Conservation (phyloP, 495 filamentous ascomycete species). For the Neurospora pannonica region DNA sequence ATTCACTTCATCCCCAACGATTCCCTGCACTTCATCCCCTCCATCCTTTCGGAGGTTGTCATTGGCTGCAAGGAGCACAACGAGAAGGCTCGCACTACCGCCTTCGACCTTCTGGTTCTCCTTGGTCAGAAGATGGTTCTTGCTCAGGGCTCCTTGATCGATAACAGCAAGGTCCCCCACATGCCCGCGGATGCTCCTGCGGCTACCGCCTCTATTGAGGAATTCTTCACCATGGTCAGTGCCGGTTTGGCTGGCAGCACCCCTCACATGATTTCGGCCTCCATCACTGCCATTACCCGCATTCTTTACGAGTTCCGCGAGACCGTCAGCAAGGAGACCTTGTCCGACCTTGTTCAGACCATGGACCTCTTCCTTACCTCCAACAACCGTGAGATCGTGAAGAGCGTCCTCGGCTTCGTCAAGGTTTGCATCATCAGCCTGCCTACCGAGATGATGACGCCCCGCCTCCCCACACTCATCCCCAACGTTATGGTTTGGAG, state of each 20-base stretch:
- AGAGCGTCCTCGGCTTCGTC: conserved; percentile 84
- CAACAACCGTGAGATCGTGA: conserved; percentile 92
- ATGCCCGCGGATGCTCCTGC: conserved; percentile 73
- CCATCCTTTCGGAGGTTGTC: conserved; percentile 84
- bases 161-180: conserved; percentile 74
- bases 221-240: conserved; percentile 97
- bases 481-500: conserved; percentile 92
- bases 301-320: conserved; percentile 83
- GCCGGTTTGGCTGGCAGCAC: conserved; percentile 85
- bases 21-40: conserved; percentile 84
- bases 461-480: conserved; percentile 62
- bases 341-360: conserved; percentile 76
- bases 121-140: conserved; percentile 73
- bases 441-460: conserved; percentile 62
- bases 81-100: conserved; percentile 77
- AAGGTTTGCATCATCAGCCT: conserved; percentile 89
- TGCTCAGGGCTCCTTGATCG: conserved; percentile 59
- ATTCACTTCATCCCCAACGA: conserved; percentile 64
- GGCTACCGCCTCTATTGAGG: conserved; percentile 71
- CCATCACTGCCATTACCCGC: conserved; percentile 83
- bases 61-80: conserved; percentile 95
- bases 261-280: conserved; percentile 91
- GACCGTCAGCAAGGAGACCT: conserved; percentile 40
- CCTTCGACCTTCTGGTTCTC: conserved; percentile 82
- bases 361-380: conserved; percentile 90